Evolutionary conservation across 2,329 filamentous ascomycete genomes (phyloP), one percentile per base, ranked within the genome.

Genomic region (Cladosporium sphaerospermum): DNA sequence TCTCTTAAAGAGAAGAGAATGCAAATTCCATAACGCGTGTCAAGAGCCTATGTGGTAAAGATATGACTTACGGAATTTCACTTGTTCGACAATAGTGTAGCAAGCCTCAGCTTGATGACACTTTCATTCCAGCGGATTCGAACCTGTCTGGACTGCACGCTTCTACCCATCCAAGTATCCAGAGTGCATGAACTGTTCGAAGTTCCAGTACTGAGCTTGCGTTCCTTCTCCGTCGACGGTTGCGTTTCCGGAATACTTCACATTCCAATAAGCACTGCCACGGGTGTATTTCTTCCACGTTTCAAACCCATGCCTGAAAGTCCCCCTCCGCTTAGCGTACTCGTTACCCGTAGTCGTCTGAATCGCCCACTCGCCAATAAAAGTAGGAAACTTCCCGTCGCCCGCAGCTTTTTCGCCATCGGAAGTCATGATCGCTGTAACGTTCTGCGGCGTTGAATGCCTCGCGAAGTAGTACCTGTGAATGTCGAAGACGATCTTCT

Each of bases 341-440:
- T 45, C 56, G 57, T 67, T 68, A 41, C 63, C 59, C 32, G 54
- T 43, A 1, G 48, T 43, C 6, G 61, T 60, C 50, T 68, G 60
- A 13, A 67, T 56, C 1, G 62, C 53, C 64, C 64, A 68, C 47
- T 68, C 66, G 14, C 66, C 66, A 13, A 67, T 56, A 44, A 65
- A 64, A 5, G 62, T 56, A 2, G 62, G 60, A 34, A 62, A 61
- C 41, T 60, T 59, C 43, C 49, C 49, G 6, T 58, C 50, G 5
- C 55, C 56, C 13, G 54, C 55, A 4, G 59, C 39, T 16, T 28
- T 51, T 32, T 56, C 50, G 10, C 59, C 60, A 11, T 63, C 56
- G n/a, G 55, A 54, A 14, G 56, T 61, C n/a, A 63, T 53, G 9
- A 52, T 49, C 2, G 46, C 28, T 3, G 52, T 51, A 7, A 60